Base-by-base conservation (phyloP, 495 filamentous ascomycete species). In the Lineolata rhizophorae region DNA sequence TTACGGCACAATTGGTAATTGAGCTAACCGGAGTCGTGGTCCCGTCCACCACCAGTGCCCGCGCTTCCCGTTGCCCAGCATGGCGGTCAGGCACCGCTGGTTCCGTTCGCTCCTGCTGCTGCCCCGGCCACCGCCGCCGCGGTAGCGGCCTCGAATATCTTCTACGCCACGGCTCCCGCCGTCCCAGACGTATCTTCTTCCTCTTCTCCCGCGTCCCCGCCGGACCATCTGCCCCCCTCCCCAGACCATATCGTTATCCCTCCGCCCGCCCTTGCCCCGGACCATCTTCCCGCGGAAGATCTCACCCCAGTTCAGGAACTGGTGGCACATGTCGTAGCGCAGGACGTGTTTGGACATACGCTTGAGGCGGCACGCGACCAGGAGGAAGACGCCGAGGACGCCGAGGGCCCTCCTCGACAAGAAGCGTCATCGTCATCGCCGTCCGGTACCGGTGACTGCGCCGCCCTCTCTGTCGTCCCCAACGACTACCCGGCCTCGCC, bases 11-110 rank as follows among this genome's bases (percentile, higher is more conserved):
- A 8, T 8, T 8, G 8, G 12, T 12, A 8, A 8, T 12, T 8
- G 8, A 25, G 22, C 22, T 25, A 25, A 25, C 12, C 22, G 22
- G 22, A 8, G 8, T 12, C 12, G 8, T 15, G 20, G 18, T 8
- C 18, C 3, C 35, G 30, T 25, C n/a, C n/a, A n/a, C 5, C 20
- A 3, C 1, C 20, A 40, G 32, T 40, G 37, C 13, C 31, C 9
- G 5, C 27, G 22, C 27, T 34, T 5, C 35, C 13, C 9, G 15
- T 24, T 29, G n/a, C n/a, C n/a, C n/a, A n/a, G n/a, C 22, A 43
- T 37, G 38, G 40, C 40, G 37, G 31, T 36, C 40, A 43, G 36
- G 32, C 21, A 39, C 40, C 40, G 37, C 33, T 43, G 10, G 18
- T 28, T 10, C 31, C 31, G 13, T 12, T 15, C 5, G 9, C 16